phyloP scores from a whole-genome alignment of 129 eudicot genomes.

The Escallonia rubra region DNA sequence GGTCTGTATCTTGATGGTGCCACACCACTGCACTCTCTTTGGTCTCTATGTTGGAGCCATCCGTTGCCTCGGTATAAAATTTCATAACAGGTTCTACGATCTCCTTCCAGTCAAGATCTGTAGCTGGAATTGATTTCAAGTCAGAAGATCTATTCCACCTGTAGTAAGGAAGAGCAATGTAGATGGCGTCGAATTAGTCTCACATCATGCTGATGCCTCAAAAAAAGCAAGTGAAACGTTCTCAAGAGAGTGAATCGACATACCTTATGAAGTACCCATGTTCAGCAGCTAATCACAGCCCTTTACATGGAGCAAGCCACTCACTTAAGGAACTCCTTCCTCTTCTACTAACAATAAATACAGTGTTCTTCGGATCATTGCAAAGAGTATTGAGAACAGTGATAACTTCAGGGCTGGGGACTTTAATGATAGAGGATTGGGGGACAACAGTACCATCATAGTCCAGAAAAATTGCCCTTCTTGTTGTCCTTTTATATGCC shows the following conservation, averaged over 20 bases:
- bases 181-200: not conserved
- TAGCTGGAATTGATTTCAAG: constrained; percentile 44
- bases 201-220: not conserved
- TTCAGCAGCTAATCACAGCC: constrained; percentile 78
- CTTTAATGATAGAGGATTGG: constrained; percentile 41
- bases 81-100: constrained; percentile 75
- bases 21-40: constrained; percentile 80
- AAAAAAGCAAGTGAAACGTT: not conserved
- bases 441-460: constrained; percentile 82
- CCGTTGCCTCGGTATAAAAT: constrained; percentile 68
- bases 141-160: constrained; percentile 55
- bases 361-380: constrained; percentile 70
- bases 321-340: constrained; percentile 47
- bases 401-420: constrained; percentile 52
- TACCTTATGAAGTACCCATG: constrained; percentile 77
- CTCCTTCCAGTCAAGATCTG: constrained; percentile 67
- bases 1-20: constrained; percentile 84
- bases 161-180: constrained; percentile 1
- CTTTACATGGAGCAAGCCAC: constrained; percentile 72
- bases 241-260: not conserved
- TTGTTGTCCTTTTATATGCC: too few relatives aligned
- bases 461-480: constrained; percentile 61
- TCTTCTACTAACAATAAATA: constrained; percentile 78
- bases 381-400: constrained; percentile 44
- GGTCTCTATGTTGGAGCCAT: constrained; percentile 61